A percentile compares a stretch with the other conserved stretches of the same genome.
These are phyloP conservation scores for Suillus weaverae DNA, from an alignment of 768 basidiomycete genomes.

Conservation along the genomic window DNA sequence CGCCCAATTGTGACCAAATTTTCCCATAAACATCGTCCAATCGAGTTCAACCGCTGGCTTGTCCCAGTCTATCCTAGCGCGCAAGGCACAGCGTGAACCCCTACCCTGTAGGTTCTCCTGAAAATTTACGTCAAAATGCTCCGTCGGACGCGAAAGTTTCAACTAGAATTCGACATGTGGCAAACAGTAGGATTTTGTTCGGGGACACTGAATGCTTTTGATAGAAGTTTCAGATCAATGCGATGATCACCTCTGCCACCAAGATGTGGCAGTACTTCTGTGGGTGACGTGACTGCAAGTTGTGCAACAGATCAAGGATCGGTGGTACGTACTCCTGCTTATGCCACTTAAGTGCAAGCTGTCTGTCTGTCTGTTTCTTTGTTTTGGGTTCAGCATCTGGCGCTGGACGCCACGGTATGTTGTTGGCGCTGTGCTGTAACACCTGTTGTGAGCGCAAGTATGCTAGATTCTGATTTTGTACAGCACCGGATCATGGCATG, in stretches of 20 bases:
- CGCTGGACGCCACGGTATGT: background rate
- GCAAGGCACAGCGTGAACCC: background rate
- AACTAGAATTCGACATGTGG: background rate
- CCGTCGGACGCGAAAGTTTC: background rate
- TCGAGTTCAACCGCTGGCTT: background rate
- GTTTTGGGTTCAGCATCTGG: too few relatives aligned
- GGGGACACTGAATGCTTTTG: background rate
- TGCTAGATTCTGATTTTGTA: background rate
- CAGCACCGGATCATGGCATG: background rate
- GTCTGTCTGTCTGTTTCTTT: too few relatives aligned
- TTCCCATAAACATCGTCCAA: background rate
- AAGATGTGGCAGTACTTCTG: too few relatives aligned
- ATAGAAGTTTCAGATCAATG: background rate
- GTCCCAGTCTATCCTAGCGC: background rate
- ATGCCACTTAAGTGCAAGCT: background rate
- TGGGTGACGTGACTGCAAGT: too few relatives aligned
- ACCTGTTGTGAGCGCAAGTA: background rate
- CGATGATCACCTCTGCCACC: background rate
- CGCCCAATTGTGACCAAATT: background rate
- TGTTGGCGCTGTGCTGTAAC: too few relatives aligned
- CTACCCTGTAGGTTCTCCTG: background rate
- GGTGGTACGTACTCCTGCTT: too few relatives aligned
- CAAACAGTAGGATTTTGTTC: background rate
- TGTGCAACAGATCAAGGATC: too few relatives aligned
- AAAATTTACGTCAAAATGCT: background rate